Base-by-base conservation (phyloP, 352 stramenopile species). In the Phytophthora parvispora region DNA sequence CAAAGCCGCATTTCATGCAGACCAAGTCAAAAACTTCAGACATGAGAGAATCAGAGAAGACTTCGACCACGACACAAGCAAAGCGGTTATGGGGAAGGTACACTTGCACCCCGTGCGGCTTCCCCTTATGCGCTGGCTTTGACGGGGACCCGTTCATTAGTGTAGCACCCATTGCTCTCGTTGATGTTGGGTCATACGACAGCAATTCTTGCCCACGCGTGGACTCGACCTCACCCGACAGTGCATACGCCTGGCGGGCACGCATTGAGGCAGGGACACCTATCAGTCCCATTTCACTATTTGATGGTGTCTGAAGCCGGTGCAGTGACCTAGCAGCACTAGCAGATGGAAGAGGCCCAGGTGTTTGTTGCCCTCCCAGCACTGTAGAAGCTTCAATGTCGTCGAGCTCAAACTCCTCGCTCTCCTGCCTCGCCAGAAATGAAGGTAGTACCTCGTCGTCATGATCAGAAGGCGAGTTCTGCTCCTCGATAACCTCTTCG, bases 21-120 rank as follows among this genome's bases (percentile, higher is more conserved):
- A 96, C 86, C 28, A 86, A 40, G 31, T 92, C 81, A 45, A 96
- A 96, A 18, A 96, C 50, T 55, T 95, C 86, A 1, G 83, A 84
- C 74, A 96, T 76, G 10, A 81, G 55, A n/a, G 75, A 80, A 22
- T 57, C 81, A 1, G 85, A 54, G 64, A 81, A 78, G 20, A 91
- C 76, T 55, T 91, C 80, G n/a, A 96, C 68, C 18, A 90, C 80
- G 25, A 96, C 85, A 42, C 82, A 95, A 0, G 84, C 87, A 65
- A 97, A 97, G 12, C 90, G 85, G 43, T 97, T 97, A 22, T 94
- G 86, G 6, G 90, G 86, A 8, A 97, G 71, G 60, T 97, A 97
- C 27, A 97, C 86, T 69, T 92, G 84, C 52, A 96, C 62, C 3
- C 77, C 78, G 22, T 83, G 69, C 47, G 75, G 1, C 29, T 81